Evolutionary conservation across 2,329 filamentous ascomycete species (phyloP), one percentile per base, ranked within the genome.

Genomic region (Aspergillus versicolor): DNA sequence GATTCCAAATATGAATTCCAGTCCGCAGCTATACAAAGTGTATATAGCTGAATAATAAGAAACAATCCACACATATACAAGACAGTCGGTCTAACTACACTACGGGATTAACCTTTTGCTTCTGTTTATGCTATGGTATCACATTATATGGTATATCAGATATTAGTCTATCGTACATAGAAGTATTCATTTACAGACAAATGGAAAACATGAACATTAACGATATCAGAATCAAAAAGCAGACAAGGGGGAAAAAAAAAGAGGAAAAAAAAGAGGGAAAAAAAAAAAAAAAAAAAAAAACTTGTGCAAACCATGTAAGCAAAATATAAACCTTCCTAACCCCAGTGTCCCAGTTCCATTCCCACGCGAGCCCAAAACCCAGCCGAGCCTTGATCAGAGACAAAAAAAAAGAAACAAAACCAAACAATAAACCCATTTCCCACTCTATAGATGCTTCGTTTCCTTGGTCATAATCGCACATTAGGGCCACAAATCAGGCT

Each of bases 371-470:
- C 34, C 57, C 52, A 57, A 41, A 37, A 38, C 42, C 41, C 19
- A 53, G 60, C 62, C 63, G 55, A 66, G 61, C 61, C 62, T 57
- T 59, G 52, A 62, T 24, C 17, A 17, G 27, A 45, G 43, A 45
- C 47, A 50, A 51, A 41, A 30, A 8, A 42, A 37, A 37, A 37
- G 38, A 41, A 51, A 11, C 24, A 54, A 45, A 30, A 45, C 47
- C 41, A 51, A 41, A 32, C 15, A 42, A 38, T 9, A 47, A 61
- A 55, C 63, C 56, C 42, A 52, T 65, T 61, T 61, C 55, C 61
- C 64, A 66, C 64, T 67, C 61, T 64, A 52, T 59, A 47, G 56
- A 62, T 67, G 62, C 61, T 66, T 52, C 51, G 51, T 47, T 49
- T 47, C 43, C 51, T 19, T 24, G 40, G 51, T 54, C 51, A 54